phyloP scores from a whole-genome alignment of 1,139 yeast species.

The Hyphopichia burtonii region DNA sequence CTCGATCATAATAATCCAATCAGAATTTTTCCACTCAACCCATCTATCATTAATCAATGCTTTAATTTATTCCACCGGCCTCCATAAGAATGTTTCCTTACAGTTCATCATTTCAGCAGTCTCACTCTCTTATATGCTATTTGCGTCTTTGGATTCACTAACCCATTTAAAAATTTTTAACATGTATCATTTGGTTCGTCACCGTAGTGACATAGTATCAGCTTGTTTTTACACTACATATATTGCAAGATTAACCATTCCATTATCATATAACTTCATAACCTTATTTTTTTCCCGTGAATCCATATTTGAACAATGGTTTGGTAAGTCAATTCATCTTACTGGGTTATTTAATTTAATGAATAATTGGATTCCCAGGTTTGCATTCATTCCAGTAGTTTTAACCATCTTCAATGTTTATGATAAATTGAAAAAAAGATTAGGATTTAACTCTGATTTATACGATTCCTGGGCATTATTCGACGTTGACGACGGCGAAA shows the following conservation, averaged over 20 bases:
- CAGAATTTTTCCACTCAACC: constrained; percentile 76
- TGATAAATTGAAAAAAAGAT: constrained; percentile 54
- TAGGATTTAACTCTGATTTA: constrained; percentile 48
- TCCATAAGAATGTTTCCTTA: constrained; percentile 15
- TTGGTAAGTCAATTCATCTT: constrained; percentile 72
- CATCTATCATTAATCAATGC: constrained; percentile 59
- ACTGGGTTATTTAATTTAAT: constrained; percentile 72
- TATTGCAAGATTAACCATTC: constrained; percentile 79
- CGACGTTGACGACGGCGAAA: constrained; percentile 32
- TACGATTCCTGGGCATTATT: constrained; percentile 56
- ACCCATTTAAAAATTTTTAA: constrained; percentile 71
- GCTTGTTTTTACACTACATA: constrained; percentile 78
- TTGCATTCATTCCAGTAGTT: constrained; percentile 64
- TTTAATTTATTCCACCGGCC: constrained; percentile 27
- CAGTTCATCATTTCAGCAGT: constrained; percentile 41
- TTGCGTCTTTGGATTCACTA: constrained; percentile 63
- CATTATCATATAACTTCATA: constrained; percentile 75
- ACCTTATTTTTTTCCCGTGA: constrained; percentile 56
- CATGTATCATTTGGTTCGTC: constrained; percentile 69
- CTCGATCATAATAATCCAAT: constrained; percentile 60
- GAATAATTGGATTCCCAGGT: constrained; percentile 73
- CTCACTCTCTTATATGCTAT: constrained; percentile 64
- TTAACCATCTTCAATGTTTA: constrained; percentile 68
- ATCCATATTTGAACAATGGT: constrained; percentile 55
- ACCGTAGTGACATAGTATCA: constrained; percentile 71